Evolutionary conservation across 2,329 filamentous ascomycete species (phyloP), one percentile per base, ranked within the genome.

Genomic region (Talaromyces sp.): DNA sequence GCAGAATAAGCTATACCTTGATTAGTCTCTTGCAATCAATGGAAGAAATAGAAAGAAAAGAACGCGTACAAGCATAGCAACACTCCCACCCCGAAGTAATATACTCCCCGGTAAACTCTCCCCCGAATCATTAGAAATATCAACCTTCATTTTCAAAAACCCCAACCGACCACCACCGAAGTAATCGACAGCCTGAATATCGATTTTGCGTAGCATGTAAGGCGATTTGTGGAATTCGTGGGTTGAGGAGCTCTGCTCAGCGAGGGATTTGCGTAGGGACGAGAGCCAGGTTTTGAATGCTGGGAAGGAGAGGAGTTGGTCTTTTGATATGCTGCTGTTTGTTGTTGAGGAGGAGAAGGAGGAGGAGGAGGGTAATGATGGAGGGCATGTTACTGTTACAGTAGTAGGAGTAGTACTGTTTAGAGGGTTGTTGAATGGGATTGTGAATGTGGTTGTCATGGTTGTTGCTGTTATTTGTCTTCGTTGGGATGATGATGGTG

Each of bases 41-140:
- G 7, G 28, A 50, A 9, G n/a, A 53, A 53, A 55, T 21, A 25
- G 10, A 40, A 21, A 28, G 15, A 33, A 25, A 22, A n/a, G 21
- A 21, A 67, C 73, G n/a, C n/a, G 64, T 68, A 82, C 80, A 58
- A 85, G 68, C 70, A 85, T 81, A 8, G 74, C 82, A 1, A 85
- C 81, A 69, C 80, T 83, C 2, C 81, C 81, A 8, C 83, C 83
- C 39, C 83, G 71, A 57, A 85, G 67, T 61, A 85, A 84, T 2
- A 84, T 78, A 48, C 79, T 78, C 1, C 81, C 82, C 0, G 82
- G 81, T 2, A 85, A 70, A 59, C 71, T 77, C 61, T 82, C 78
- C 5, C 77, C 79, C 9, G 73, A 48, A 11, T 77, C 73, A 61
- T 82, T 84, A 2, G 77, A 78, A n/a, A 85, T 75, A 8, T 77